Percentiles rank a stretch among this genome's conserved stretches.
phyloP scores from a whole-genome alignment of 805 yeast species.

The Wickerhamiella siamensis region DNA sequence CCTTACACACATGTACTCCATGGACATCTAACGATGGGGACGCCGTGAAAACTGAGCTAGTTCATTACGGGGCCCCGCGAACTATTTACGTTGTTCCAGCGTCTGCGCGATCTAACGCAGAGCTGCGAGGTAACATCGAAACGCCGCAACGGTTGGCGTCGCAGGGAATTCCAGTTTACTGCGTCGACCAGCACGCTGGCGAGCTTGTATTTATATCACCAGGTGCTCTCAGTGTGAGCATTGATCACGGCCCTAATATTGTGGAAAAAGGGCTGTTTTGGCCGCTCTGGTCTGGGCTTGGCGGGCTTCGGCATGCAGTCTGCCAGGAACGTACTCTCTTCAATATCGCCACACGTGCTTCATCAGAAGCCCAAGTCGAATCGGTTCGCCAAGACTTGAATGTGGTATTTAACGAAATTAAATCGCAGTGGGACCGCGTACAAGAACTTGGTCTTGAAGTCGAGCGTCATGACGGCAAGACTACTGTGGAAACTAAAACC shows the following conservation, averaged over 20 bases:
- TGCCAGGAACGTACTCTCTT: background rate
- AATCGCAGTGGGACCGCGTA: background rate
- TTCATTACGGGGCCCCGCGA: constrained; percentile 68
- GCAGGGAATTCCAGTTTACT: constrained; percentile 34
- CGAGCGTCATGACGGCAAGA: background rate
- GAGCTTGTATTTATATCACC: constrained; percentile 67
- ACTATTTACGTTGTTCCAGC: constrained; percentile 79
- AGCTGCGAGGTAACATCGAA: constrained; percentile 17
- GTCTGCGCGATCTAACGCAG: constrained; percentile 36
- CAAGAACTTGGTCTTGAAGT: background rate
- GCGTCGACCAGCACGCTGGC: constrained; percentile 54
- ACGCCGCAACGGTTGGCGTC: constrained; percentile 43
- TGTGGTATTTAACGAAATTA: no score
- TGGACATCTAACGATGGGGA: constrained; percentile 19
- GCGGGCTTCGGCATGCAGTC: background rate
- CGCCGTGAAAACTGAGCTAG: constrained; percentile 24
- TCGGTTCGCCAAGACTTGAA: background rate
- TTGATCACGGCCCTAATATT: constrained; percentile 9
- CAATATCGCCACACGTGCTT: background rate
- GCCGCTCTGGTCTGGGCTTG: background rate
- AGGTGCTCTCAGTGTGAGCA: background rate
- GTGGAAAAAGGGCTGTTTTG: background rate
- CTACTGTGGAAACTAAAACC: background rate
- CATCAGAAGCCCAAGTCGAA: background rate
- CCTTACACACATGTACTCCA: constrained; percentile 51